A percentile compares a stretch with the other conserved stretches of the same genome.
These are phyloP conservation scores for Caryopteris hybrid DNA, from an alignment of 305 asterid species.

Conservation along the genomic window DNA sequence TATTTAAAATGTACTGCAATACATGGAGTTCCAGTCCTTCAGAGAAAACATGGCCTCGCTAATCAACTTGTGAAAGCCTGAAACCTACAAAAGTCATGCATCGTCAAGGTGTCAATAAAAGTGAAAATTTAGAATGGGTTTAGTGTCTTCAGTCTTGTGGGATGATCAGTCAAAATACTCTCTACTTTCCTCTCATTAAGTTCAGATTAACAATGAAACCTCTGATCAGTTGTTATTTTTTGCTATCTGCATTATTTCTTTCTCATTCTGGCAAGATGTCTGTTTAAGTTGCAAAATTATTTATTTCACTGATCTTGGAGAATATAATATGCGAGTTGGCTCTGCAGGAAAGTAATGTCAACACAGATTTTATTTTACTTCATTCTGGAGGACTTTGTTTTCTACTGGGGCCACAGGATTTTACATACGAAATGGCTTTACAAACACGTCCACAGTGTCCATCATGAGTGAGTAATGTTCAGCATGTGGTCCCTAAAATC, in stretches of 20 bases:
- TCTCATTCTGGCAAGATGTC: not conserved
- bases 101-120: conserved; percentile 4
- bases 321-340: not conserved
- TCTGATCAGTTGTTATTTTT: not conserved
- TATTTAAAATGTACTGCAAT: not conserved
- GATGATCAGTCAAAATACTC: not conserved
- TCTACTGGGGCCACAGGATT: conserved; percentile 96
- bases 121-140: conserved; percentile 4
- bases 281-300: not conserved
- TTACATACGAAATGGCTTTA: conserved; percentile 98
- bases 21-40: not conserved
- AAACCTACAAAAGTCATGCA: conserved; percentile 1
- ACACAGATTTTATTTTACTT: conserved; percentile 85
- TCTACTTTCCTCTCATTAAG: not conserved
- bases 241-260: not conserved
- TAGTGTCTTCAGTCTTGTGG: conserved; percentile 6
- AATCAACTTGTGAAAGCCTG: not conserved
- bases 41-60: not conserved
- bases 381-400: conserved; percentile 84
- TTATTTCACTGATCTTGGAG: not conserved
- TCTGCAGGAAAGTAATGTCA: conserved; percentile 60
- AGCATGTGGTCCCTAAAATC: too few relatives aligned
- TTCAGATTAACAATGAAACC: conserved; percentile 2
- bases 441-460: conserved; percentile 98
- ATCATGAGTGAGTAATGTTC: conserved; percentile 74